Conservation (phyloP, 306 rosid genomes). For the Trifolium dubium region DNA sequence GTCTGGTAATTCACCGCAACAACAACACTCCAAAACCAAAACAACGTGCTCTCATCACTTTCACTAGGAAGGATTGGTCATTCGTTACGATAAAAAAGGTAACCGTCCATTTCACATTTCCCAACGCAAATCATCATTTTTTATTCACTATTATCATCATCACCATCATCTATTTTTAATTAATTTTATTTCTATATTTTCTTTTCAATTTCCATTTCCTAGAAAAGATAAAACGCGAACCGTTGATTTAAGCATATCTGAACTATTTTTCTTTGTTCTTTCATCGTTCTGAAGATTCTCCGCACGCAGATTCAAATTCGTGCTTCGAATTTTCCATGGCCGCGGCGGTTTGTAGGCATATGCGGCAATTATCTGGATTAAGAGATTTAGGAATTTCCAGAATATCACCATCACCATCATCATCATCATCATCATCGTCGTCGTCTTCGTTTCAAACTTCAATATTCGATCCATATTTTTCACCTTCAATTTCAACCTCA, state of each 20-base stretch:
- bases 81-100: not conserved
- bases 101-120: not conserved
- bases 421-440: not conserved
- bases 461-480: conserved; percentile 39
- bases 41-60: too few relatives aligned
- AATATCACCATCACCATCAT: conserved; percentile 15
- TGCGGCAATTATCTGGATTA: conserved; percentile 47
- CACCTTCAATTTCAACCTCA: conserved; percentile 44
- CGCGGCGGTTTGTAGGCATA: conserved; percentile 59
- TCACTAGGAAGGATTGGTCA: too few relatives aligned
- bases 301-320: not conserved
- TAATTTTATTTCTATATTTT: not conserved
- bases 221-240: too few relatives aligned
- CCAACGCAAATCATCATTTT: not conserved
- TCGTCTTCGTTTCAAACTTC: conserved; percentile 28
- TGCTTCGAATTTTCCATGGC: conserved; percentile 47
- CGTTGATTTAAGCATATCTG: too few relatives aligned
- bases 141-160: not conserved
- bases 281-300: not conserved
- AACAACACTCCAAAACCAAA: conserved; percentile 1
- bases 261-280: too few relatives aligned
- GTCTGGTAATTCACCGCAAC: not conserved
- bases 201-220: too few relatives aligned
- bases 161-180: not conserved
- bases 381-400: conserved; percentile 49